Percentiles rank a stretch among this genome's conserved stretches.
phyloP scores from a whole-genome alignment of 176 grass and related monocot species.

The Triticum monococcum region DNA sequence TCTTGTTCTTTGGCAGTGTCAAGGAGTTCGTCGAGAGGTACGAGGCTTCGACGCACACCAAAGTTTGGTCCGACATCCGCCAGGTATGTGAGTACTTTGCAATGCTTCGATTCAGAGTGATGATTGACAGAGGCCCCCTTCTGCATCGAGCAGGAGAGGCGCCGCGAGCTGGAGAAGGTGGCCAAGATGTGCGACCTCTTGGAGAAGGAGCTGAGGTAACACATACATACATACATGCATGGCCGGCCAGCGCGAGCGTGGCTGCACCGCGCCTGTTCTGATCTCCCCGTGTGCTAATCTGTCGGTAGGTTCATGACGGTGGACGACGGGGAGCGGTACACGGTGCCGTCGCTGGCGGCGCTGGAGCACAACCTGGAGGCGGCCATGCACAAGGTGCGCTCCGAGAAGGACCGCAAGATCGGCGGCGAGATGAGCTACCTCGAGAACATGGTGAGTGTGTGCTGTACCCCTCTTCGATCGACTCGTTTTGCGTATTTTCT shows the following conservation, averaged over 20 bases:
- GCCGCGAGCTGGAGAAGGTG: slow-evolving; percentile 69
- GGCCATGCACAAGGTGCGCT: slow-evolving; percentile 70
- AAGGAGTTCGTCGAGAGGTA: slow-evolving; percentile 79
- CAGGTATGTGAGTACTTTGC: slow-evolving; percentile 39
- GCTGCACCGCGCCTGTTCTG: not conserved
- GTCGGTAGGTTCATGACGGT: slow-evolving; percentile 68
- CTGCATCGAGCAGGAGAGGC: slow-evolving; percentile 50
- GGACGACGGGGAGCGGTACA: slow-evolving; percentile 58
- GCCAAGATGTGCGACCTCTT: slow-evolving; percentile 70
- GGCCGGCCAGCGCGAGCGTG: not conserved
- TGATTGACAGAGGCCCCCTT: not conserved
- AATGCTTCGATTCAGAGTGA: not conserved
- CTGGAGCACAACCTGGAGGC: slow-evolving; percentile 79
- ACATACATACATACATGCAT: not conserved
- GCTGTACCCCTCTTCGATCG: not conserved
- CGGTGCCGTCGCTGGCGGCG: slow-evolving; percentile 62
- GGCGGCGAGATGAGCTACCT: slow-evolving; percentile 67
- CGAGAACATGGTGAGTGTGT: slow-evolving; percentile 47
- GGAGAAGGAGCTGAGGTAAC: slow-evolving; percentile 80
- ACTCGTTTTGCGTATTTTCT: not conserved
- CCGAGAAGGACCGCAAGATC: slow-evolving; percentile 85
- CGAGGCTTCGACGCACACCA: slow-evolving; percentile 76
- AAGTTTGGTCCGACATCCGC: slow-evolving; percentile 60
- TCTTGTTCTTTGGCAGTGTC: slow-evolving; percentile 31
- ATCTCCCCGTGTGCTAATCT: not conserved